Evolutionary conservation across 2,329 filamentous ascomycete genomes (phyloP), one percentile per base, ranked within the genome.

Genomic region (Fusarium multiceps): DNA sequence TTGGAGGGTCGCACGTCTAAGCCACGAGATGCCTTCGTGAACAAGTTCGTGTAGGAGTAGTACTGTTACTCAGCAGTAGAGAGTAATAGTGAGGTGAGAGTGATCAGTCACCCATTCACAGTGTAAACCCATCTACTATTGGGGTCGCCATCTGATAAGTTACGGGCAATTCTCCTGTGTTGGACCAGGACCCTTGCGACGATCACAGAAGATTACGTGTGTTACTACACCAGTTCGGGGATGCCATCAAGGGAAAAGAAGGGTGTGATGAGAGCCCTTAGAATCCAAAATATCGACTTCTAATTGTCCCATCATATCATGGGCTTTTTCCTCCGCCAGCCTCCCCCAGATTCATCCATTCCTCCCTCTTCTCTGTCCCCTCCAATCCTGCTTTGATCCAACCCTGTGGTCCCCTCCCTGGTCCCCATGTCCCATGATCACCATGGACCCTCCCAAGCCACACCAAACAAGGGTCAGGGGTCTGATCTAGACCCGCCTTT

Each of bases 161-260:
- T 46, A 18, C 34, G 34, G 56, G 30, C 46, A 46, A 48, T 55
- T 51, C 23, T 48, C 43, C 54, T 30, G 30, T 51, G 27, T 50
- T 20, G 41, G 28, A 30, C 28, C 13, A 59, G 53, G 47, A 71
- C 50, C 66, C 60, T 57, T 50, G 50, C 43, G 59, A 45, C 55
- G 63, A 71, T 70, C 58, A 64, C 18, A 23, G 42, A 55, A 61
- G 49, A 71, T 70, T 70, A 71, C 68, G 68, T 70, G 68, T 59
- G 49, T 55, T 66, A 60, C 46, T 49, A 66, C 55, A 30, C 48
- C 64, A 49, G 45, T 50, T 47, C 32, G 40, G 51, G 21, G 51
- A 66, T 65, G 20, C 55, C 42, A 60, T 50, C 43, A 45, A 12
- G n/a, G 25, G 32, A 37, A 40, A 50, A 55, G 68, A 60, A 65